These are phyloP conservation scores for Noccaea caerulescens DNA, from an alignment of 345 rosid genomes.

Conservation along the genomic window DNA sequence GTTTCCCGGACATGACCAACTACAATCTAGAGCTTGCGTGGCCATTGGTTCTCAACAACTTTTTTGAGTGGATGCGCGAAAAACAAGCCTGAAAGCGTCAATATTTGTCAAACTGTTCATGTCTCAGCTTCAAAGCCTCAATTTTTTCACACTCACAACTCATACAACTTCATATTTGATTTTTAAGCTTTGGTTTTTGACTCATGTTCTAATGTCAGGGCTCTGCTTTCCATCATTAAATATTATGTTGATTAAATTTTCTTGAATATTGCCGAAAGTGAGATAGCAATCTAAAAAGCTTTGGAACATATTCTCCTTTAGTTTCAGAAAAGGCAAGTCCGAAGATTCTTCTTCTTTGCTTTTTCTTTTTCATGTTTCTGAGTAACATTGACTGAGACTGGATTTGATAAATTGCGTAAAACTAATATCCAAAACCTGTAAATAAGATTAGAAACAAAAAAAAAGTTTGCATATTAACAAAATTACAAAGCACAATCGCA, in stretches of 20 bases:
- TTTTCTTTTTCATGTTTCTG: background rate
- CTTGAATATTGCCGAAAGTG: conserved; percentile 25
- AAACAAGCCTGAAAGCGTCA: conserved; percentile 59
- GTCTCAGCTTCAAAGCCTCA: conserved; percentile 55
- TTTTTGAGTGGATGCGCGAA: conserved; percentile 92
- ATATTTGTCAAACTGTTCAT: conserved; percentile 13
- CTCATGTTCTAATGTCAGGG: conserved; percentile 8
- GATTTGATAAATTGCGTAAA: conserved; percentile 16
- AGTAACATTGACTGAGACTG: background rate
- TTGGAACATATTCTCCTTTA: conserved; percentile 33
- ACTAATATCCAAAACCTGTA: conserved; percentile 11
- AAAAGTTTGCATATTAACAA: conserved; percentile 37
- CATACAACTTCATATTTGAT: conserved; percentile 8
- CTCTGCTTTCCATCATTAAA: conserved; percentile 22
- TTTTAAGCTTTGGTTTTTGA: conserved; percentile 6
- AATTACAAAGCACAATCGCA: conserved; percentile 34
- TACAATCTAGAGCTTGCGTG: conserved; percentile 92
- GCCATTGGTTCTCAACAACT: conserved; percentile 96
- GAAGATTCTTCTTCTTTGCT: conserved; percentile 12
- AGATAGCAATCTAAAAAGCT: background rate
- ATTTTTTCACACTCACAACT: background rate
- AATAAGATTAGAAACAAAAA: conserved; percentile 4
- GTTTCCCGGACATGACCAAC: conserved; percentile 76
- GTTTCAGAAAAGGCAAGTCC: conserved; percentile 11
- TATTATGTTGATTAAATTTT: background rate